Evolutionary conservation across 2,329 filamentous ascomycete genomes (phyloP), one percentile per base, ranked within the genome.

Genomic region (Aspergillus brunneoviolaceus): DNA sequence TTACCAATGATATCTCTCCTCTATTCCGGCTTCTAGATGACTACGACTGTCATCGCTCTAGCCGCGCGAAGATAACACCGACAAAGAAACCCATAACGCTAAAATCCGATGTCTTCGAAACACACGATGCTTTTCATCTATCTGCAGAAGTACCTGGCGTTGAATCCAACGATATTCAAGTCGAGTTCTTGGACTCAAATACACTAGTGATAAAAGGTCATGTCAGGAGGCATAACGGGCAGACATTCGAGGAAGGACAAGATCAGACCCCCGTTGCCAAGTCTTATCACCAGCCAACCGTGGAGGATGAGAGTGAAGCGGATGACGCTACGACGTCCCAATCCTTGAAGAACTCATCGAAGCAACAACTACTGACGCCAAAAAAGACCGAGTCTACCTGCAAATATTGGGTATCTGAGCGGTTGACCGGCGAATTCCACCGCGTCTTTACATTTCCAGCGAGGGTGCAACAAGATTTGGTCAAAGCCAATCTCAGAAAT

Each of bases 401-500:
- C 61, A 80, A 80, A 66, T 86, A 83, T 74, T 86, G 84, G 84
- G 77, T 84, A 49, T 80, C 78, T 51, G 85, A 87, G 71, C 83
- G 85, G 63, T 81, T 79, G 0, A 74, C 85, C 35, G 85, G 85
- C 57, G 78, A 83, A 42, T 87, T 87, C 74, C 79, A 83, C 58
- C 79, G 85, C 58, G 77, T 76, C 5, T 87, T 87, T 71, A 78
- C 74, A 55, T 87, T 87, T 76, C 80, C 84, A 1, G 74, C 76
- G 1, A 75, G 81, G 21, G 80, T 87, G 29, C 80, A 87, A 64
- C 84, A 86, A 69, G 83, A 87, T 53, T 75, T 70, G 21, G 85
- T 87, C 63, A 84, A 80, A 71, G 85, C 85, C 7, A 83, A 77
- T 60, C 69, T 87, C 72, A 86, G 82, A 76, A 81, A 87, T 67